Base-by-base conservation (phyloP, 345 rosid species). In the Lumnitzera littorea region DNA sequence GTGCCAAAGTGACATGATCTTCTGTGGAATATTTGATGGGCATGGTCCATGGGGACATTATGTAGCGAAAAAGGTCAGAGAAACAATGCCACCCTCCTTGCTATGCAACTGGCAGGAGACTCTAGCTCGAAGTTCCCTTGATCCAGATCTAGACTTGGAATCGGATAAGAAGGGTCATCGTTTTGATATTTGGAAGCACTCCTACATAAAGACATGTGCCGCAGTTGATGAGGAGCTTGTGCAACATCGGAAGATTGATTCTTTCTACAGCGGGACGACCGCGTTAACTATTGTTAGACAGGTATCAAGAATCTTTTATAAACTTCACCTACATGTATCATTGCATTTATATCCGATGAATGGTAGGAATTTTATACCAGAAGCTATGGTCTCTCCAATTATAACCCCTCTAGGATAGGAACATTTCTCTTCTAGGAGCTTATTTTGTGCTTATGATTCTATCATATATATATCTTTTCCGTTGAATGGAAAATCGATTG, bases 41-140 rank as follows among this genome's bases (percentile, higher is more conserved):
- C 97, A 92, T 50, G 98, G 97, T 65, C 86, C 84, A 0, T 92
- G 98, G 98, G 98, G 98, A 15, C 98, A 92, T 71, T 89, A 57
- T 49, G 98, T 92, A 41, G 79, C 98, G 2, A 89, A 89, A 65
- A 82, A 69, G 75, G 98, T 92, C 43, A 68, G 90, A 15, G 77
- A 92, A 62, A 78, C 91, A 0, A 70, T 92, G 96, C 96, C 97
- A 25, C 24, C 76, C 15, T 76, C 74, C 49, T 70, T 92, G 70
- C 79, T 92, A 47, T 76, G 80, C 62, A 80, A 80, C 68, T 92
- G 95, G 98, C 96, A 89, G 68, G 96, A 89, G 74, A 71, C 78
- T 62, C 78, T 87, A 15, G 81, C 86, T 66, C 81, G 72, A 54
- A 60, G 77, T 46, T 76, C 84, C 2, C 59, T 71, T 17, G 82